A percentile compares a stretch with the other conserved stretches of the same genome.
phyloP scores from a whole-genome alignment of 441 rosid genomes.

The Gossypium trilobum region DNA sequence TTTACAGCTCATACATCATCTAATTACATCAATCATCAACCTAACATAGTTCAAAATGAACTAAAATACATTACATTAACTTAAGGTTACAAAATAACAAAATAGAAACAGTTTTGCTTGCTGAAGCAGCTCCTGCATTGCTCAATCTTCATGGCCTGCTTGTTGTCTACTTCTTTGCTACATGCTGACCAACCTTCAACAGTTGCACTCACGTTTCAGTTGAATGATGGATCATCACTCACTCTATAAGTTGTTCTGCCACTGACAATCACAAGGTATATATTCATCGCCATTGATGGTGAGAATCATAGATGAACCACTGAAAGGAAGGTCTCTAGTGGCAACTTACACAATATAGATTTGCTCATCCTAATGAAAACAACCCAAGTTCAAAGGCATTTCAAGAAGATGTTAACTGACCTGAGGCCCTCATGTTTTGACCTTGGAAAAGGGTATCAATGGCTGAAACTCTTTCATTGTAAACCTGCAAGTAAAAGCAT shows the following conservation, averaged over 20 bases:
- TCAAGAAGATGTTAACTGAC: neutral
- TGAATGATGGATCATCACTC: neutral
- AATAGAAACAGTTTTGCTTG: too few relatives aligned
- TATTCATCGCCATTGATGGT: conserved; percentile 7
- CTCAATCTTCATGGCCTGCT: too few relatives aligned
- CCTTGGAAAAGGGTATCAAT: conserved; percentile 1
- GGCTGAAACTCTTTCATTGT: neutral
- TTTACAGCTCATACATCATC: too few relatives aligned
- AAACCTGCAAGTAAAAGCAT: neutral
- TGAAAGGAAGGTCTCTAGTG: neutral
- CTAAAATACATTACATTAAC: too few relatives aligned
- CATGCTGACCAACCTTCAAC: too few relatives aligned
- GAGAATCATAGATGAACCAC: neutral
- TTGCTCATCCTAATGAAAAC: neutral
- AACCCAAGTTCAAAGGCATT: neutral
- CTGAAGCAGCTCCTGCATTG: too few relatives aligned
- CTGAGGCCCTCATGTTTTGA: neutral
- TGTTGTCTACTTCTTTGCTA: too few relatives aligned
- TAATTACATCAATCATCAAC: too few relatives aligned
- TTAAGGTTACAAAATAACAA: too few relatives aligned
- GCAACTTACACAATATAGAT: conserved; percentile 7
- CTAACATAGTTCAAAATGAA: too few relatives aligned
- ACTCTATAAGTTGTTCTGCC: conserved; percentile 11
- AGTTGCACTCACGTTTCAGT: conserved; percentile 8
- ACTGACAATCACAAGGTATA: conserved; percentile 2